Conservation (phyloP, 140 eudicot species). For the Cichorium intybus region DNA sequence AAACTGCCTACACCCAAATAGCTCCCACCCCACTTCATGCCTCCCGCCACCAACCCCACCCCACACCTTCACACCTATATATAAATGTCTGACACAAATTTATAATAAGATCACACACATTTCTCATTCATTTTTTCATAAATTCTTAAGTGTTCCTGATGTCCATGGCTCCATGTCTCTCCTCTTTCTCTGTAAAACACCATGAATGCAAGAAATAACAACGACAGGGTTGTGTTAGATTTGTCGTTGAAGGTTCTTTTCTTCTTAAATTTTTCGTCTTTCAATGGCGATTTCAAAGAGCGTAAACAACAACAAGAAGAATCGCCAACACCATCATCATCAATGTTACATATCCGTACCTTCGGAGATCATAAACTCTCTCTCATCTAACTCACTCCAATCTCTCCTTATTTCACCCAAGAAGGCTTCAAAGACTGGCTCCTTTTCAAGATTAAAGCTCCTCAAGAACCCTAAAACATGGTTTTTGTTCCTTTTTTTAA, state of each 20-base stretch:
- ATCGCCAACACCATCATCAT: too few species aligned
- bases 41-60: neutral
- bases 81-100: conserved; percentile 37
- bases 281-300: conserved; percentile 63
- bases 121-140: conserved; percentile 29
- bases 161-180: conserved; percentile 22
- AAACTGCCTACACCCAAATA: conserved; percentile 6
- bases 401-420: conserved; percentile 79
- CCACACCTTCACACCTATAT: conserved; percentile 25
- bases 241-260: neutral
- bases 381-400: conserved; percentile 78
- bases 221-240: conserved; percentile 16
- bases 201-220: conserved; percentile 21
- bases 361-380: conserved; percentile 70
- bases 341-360: conserved; percentile 79
- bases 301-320: conserved; percentile 46
- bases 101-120: conserved; percentile 26
- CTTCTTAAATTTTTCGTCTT: neutral
- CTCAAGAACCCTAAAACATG: conserved; percentile 62
- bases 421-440: conserved; percentile 35
- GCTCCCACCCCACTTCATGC: neutral
- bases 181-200: conserved; percentile 10
- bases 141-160: conserved; percentile 29
- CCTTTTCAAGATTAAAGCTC: conserved; percentile 31
- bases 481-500: conserved; percentile 37